Conservation (phyloP, 2,329 filamentous ascomycete genomes). For the Xylariaceae sp. region DNA sequence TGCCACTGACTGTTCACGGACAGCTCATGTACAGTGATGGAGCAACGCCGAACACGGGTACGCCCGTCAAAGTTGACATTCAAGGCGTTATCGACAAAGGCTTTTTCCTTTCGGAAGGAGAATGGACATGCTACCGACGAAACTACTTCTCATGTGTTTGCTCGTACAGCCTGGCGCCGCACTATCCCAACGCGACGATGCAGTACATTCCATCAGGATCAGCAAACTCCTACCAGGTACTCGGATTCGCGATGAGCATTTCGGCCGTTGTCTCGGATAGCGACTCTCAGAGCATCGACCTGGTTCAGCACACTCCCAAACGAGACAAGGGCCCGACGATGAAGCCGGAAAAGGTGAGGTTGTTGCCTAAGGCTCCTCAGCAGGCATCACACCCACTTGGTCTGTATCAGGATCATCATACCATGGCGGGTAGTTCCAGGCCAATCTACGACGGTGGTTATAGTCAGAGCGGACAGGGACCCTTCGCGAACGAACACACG, state of each 20-base stretch:
- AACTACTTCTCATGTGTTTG: slow-evolving; percentile 89
- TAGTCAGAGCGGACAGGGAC: slow-evolving; percentile 34
- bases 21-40: slow-evolving; percentile 57
- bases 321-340: slow-evolving; percentile 80
- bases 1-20: slow-evolving; percentile 47
- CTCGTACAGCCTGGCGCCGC: slow-evolving; percentile 65
- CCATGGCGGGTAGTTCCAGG: slow-evolving; percentile 32
- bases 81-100: slow-evolving; percentile 81
- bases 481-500: slow-evolving; percentile 49
- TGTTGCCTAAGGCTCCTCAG: slow-evolving; percentile 61
- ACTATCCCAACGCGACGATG: slow-evolving; percentile 42
- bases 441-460: slow-evolving; percentile 40
- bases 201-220: slow-evolving; percentile 48
- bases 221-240: slow-evolving; percentile 57
- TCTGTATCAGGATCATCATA: slow-evolving; percentile 40
- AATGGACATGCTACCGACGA: slow-evolving; percentile 88
- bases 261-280: slow-evolving; percentile 76
- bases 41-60: slow-evolving; percentile 23
- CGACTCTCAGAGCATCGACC: slow-evolving; percentile 69
- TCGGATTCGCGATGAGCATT: slow-evolving; percentile 76
- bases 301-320: slow-evolving; percentile 89
- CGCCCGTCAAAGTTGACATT: slow-evolving; percentile 64
- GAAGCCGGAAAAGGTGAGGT: slow-evolving; percentile 62
- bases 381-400: slow-evolving; percentile 41
- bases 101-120: slow-evolving; percentile 73